Evolutionary conservation across 2,329 filamentous ascomycete species (phyloP), one percentile per base, ranked within the genome.

Genomic region (Paracamarosporium sp.): DNA sequence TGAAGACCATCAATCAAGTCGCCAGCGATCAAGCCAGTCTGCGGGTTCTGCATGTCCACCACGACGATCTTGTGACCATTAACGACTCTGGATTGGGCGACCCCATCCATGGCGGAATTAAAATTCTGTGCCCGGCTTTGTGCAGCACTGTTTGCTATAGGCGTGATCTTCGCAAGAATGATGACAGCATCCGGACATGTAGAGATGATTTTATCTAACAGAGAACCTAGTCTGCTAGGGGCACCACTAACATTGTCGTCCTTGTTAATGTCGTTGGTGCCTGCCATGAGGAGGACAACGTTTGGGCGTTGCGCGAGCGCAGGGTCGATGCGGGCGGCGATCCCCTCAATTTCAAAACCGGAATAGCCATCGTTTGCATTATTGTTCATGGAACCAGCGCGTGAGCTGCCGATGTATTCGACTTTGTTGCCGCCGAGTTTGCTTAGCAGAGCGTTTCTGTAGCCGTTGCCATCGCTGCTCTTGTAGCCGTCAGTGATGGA

Each of bases 391-490:
- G 60, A 64, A 6, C 71, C 71, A 11, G 57, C 59, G 11, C 36
- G 40, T 7, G 59, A 47, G 9, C 63, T 64, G 15, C 72, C 72
- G 41, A 74, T 60, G 56, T 70, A 70, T 28, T 62, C 35, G 11
- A 67, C 55, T 0, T 63, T 50, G 15, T 62, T 62, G 9, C 57
- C 54, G n/a, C 62, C 64, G 22, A 77, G 67, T 5, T 59, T 22
- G 31, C 59, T 50, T 41, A 60, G 50, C 6, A 77, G 65, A 11
- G 59, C 50, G 4, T 60, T 54, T 20, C 77, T 70, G 58, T 78
- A 80, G 11, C 76, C 76, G 59, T 79, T 41, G n/a, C 50, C 79
- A 69, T 66, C 5, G 47, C 59, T 20, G 54, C 50, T 15, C 56
- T 41, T 25, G 25, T 68, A 75, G 2, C 78, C 77, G 30, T 41